Evolutionary conservation across 169 alveolate genomes (phyloP), one percentile per base, ranked within the genome.

Genomic region (Besnoitia besnoiti): DNA sequence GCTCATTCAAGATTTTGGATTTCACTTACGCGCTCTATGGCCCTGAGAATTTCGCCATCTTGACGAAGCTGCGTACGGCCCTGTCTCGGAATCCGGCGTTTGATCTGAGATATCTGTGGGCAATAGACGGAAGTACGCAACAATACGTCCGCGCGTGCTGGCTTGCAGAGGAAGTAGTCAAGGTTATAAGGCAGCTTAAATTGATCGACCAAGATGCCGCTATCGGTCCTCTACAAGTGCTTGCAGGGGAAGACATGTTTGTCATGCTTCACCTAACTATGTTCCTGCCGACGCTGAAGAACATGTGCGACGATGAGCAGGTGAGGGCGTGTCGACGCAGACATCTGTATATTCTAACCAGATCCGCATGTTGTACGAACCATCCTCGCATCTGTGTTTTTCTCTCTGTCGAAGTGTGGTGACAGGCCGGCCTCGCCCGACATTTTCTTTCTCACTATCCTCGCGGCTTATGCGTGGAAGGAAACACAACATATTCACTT

Each of bases 161-260:
- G 61, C 51, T 89, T 0, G 94, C 90, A 21, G 88, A 73, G 73
- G 91, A 84, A 30, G 42, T 85, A 27, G 94, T 90, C 35, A 37
- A 61, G 61, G 37, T 89, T 5, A 50, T 79, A 5, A 62, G 93
- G 1, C 84, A 89, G 62, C 84, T 55, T 42, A 76, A 89, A 44
- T 85, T 88, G 27, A 46, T 44, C 30, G 89, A 89, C 42, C 89
- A 50, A 16, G 89, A 42, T 0, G 89, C 21, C 33, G 39, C 51
- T 19, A 30, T 89, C 16, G 80, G 80, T 33, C 84, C 67, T 42
- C 89, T 93, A 44, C 92, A 80, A n/a, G 44, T 93, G 46, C 93
- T 93, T 51, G 93, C 85, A 2, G 95, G 95, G 21, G 95, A 93
- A 37, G 95, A 93, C 73, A 76, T 93, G 87, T 93, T 93, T 79